These are phyloP conservation scores for Tetraselmis striata DNA, from an alignment of 139 green algal genomes.

Conservation along the genomic window DNA sequence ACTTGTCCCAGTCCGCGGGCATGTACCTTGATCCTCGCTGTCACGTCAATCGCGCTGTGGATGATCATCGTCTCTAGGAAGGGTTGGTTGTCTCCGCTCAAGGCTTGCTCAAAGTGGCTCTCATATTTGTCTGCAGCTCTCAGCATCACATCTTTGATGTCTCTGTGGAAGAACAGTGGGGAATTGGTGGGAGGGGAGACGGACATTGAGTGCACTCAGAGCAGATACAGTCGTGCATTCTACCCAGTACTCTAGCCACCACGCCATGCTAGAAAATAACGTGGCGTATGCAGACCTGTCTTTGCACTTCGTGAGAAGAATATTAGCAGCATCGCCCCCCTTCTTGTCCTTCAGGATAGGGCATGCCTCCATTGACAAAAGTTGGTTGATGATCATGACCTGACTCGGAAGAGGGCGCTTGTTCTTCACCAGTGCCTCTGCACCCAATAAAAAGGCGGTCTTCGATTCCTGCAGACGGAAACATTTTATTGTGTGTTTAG, in stretches of 20 bases:
- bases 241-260: background rate
- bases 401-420: background rate
- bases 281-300: background rate
- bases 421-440: background rate
- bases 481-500: too few species aligned
- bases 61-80: background rate
- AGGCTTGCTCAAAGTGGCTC: background rate
- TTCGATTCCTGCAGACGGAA: too few species aligned
- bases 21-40: background rate
- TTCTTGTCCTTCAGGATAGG: background rate
- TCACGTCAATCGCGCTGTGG: background rate
- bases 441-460: background rate
- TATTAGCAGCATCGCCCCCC: background rate
- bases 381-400: background rate
- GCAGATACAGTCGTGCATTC: background rate
- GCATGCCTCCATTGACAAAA: background rate
- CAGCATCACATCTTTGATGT: background rate
- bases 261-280: background rate
- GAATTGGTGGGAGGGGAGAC: background rate
- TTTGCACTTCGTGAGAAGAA: background rate
- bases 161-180: background rate
- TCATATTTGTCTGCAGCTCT: background rate
- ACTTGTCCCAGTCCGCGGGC: background rate
- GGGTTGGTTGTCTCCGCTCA: background rate
- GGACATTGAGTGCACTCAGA: too few species aligned